Evolutionary conservation across 1,284 basidiomycete species (phyloP).

Genomic region (Paramarasmius palmivorus): DNA sequence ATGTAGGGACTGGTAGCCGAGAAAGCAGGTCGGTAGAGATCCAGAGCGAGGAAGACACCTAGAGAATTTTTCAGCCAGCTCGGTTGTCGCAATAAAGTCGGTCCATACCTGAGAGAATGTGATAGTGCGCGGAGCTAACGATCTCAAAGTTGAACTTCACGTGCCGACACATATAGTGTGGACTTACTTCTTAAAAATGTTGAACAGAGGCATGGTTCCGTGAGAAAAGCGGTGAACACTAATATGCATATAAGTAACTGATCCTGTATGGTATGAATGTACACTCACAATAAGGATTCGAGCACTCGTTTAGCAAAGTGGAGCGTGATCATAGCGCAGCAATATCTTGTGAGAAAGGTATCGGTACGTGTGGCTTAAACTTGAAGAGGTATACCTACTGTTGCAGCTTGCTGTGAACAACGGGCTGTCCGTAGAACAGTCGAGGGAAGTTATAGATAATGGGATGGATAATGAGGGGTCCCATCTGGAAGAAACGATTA

Average conservation of each 20-base stretch:
- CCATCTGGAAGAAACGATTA: conserved; percentile 50
- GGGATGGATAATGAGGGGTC: conserved; percentile 92
- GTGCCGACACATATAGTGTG: not conserved
- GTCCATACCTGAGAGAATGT: conserved; percentile 71
- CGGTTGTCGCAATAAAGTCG: conserved; percentile 7
- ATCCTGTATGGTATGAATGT: not conserved
- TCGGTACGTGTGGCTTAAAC: conserved; percentile 10
- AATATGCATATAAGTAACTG: conserved; percentile 1
- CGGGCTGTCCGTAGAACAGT: conserved; percentile 66
- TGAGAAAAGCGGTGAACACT: conserved; percentile 94
- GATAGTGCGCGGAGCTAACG: conserved; percentile 84
- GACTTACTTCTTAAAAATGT: conserved; percentile 89
- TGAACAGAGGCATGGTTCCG: conserved; percentile 88
- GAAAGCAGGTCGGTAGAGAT: conserved; percentile 78
- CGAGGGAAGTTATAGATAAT: conserved; percentile 77
- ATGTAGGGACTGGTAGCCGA: conserved; percentile 62
- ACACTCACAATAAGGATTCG: conserved; percentile 83
- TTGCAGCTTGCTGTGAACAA: conserved; percentile 79
- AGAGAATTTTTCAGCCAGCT: conserved; percentile 18
- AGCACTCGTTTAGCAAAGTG: conserved; percentile 94
- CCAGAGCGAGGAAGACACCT: conserved; percentile 75
- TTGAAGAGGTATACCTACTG: conserved; percentile 43
- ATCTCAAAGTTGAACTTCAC: conserved; percentile 7
- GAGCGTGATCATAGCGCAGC: conserved; percentile 76
- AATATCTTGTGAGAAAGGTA: conserved; percentile 52